These are phyloP conservation scores for Candida jianshihensis DNA, from an alignment of 805 yeast genomes.

Conservation along the genomic window DNA sequence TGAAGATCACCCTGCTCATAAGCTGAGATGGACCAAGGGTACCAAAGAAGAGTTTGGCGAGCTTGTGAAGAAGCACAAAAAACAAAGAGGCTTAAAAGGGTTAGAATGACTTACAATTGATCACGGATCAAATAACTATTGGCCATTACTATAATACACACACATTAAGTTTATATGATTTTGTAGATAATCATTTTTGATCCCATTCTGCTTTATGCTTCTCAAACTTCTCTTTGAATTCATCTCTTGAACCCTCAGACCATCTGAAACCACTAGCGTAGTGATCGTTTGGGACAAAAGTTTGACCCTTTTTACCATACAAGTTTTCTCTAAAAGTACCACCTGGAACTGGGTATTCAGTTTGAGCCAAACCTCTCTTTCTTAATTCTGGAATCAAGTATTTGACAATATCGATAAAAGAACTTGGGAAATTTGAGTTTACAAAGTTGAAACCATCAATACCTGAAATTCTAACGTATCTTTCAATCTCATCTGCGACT, in stretches of 20 bases:
- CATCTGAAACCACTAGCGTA: slow-evolving; percentile 13
- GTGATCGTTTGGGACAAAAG: slow-evolving; percentile 12
- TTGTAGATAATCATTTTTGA: not conserved
- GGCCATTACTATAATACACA: not conserved
- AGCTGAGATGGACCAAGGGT: slow-evolving; percentile 19
- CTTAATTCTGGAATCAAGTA: slow-evolving; percentile 29
- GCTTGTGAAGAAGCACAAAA: not conserved
- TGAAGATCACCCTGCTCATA: slow-evolving; percentile 11
- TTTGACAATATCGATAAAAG: slow-evolving; percentile 32
- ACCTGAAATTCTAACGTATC: slow-evolving; percentile 32
- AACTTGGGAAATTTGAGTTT: slow-evolving; percentile 28
- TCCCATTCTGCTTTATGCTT: not conserved
- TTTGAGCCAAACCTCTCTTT: slow-evolving; percentile 26
- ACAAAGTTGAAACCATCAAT: slow-evolving; percentile 38
- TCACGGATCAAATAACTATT: not conserved
- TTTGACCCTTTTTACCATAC: slow-evolving; percentile 14
- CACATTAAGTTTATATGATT: not conserved
- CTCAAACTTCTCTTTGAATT: slow-evolving; percentile 17
- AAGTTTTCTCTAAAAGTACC: slow-evolving; percentile 31
- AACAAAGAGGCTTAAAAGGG: not conserved
- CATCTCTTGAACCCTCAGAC: slow-evolving; percentile 21
- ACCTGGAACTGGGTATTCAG: slow-evolving; percentile 28
- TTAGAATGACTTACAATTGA: not conserved
- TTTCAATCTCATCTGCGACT: slow-evolving; percentile 33
- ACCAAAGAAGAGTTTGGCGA: slow-evolving; percentile 22